These are phyloP conservation scores for Fraxinus greggii DNA, from an alignment of 305 asterid species.

Conservation along the genomic window DNA sequence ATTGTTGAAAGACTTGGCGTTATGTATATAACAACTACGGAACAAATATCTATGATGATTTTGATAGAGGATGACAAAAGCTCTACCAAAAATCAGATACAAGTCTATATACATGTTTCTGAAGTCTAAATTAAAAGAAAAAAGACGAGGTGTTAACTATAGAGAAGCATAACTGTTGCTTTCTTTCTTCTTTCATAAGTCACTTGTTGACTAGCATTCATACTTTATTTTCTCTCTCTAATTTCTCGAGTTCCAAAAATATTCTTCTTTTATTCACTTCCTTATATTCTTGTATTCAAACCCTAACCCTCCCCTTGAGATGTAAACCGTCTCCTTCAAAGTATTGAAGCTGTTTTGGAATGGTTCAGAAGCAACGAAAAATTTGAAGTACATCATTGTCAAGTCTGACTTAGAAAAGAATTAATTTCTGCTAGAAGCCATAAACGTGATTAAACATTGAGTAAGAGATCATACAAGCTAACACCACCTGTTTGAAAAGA, in stretches of 20 bases:
- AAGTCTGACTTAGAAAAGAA: not conserved
- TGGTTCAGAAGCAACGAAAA: not conserved
- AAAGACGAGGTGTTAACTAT: not conserved
- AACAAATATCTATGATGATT: not conserved
- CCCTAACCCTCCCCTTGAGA: not conserved
- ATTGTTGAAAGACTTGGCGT: not conserved
- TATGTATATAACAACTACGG: not conserved
- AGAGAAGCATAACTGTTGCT: not conserved
- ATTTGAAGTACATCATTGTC: not conserved
- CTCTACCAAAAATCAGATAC: not conserved
- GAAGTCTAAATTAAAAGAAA: not conserved
- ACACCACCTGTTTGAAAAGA: not conserved
- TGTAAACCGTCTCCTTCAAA: not conserved
- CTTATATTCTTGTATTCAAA: not conserved
- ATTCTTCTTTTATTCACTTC: not conserved
- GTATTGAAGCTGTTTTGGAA: not conserved
- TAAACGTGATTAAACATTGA: not conserved
- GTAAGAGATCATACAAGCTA: not conserved
- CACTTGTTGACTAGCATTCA: not conserved
- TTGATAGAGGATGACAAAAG: not conserved
- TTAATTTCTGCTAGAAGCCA: not conserved
- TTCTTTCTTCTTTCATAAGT: not conserved
- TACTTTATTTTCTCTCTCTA: not conserved
- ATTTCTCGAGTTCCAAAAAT: not conserved
- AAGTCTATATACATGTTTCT: not conserved